Evolutionary conservation across 495 filamentous ascomycete species (phyloP).

Genomic region (Thozetella sp.): DNA sequence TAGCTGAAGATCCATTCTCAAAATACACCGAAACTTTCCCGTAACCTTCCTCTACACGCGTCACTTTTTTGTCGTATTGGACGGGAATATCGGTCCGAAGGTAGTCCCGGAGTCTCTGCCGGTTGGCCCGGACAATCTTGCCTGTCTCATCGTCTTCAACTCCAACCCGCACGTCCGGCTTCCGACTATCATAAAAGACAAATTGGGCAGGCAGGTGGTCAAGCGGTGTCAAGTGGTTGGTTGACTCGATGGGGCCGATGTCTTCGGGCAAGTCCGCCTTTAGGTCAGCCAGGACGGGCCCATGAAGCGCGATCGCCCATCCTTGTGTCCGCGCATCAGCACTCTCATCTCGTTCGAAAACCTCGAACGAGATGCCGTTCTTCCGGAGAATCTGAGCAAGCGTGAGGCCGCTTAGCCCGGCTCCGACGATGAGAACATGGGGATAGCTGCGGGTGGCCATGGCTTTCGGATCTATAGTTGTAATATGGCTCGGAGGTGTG

Average conservation of each 20-base stretch:
- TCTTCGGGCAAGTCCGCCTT: constrained; percentile 22
- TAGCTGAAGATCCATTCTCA: constrained; percentile 34
- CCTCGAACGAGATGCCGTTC: constrained; percentile 45
- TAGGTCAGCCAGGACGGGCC: constrained; percentile 24
- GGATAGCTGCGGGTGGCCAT: not conserved
- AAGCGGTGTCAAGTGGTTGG: constrained; percentile 24
- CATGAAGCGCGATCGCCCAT: constrained; percentile 28
- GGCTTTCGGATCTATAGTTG: not conserved
- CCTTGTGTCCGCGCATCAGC: constrained; percentile 21
- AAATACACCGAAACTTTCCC: constrained; percentile 24
- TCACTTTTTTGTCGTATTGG: constrained; percentile 21
- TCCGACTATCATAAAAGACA: constrained; percentile 16
- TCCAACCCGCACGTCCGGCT: constrained; percentile 17
- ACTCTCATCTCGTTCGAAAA: constrained; percentile 41
- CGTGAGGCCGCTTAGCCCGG: constrained; percentile 47
- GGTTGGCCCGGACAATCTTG: constrained; percentile 25
- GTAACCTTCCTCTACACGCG: constrained; percentile 19
- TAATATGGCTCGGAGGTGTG: not conserved
- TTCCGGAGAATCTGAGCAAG: constrained; percentile 49
- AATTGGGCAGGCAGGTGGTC: constrained; percentile 21
- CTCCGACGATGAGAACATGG: constrained; percentile 44
- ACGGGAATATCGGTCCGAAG: constrained; percentile 22
- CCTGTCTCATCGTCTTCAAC: constrained; percentile 21
- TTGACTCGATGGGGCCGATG: constrained; percentile 21
- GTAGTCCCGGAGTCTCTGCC: constrained; percentile 21